A percentile compares a stretch with the other conserved stretches of the same genome.
phyloP scores from a whole-genome alignment of 768 basidiomycete species.

The Rhodotorula paludigena region DNA sequence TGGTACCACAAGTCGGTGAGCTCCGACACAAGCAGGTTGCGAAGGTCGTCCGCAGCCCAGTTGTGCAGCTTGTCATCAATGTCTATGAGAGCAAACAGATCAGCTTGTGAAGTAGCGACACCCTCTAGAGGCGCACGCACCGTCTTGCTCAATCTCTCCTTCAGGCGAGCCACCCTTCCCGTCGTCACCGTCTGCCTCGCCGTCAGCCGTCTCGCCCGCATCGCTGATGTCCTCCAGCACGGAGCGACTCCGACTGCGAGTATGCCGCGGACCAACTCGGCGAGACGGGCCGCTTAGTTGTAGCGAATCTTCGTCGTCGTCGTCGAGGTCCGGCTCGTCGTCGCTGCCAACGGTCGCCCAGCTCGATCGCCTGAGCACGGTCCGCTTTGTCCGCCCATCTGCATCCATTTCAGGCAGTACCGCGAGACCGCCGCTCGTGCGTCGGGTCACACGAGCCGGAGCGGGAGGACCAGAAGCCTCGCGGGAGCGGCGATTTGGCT shows the following conservation, averaged over 20 bases:
- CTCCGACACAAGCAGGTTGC: no score
- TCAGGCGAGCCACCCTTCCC: neutral
- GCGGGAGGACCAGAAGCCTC: neutral
- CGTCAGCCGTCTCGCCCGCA: neutral
- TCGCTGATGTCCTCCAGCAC: neutral
- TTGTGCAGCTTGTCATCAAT: neutral
- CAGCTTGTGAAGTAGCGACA: no score
- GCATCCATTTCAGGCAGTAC: neutral
- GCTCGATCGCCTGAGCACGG: neutral
- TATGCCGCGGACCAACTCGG: neutral
- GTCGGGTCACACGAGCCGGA: neutral
- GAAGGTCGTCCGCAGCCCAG: conserved; percentile 18
- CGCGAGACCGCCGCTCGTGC: conserved; percentile 2
- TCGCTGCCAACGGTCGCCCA: neutral
- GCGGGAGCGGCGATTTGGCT: neutral
- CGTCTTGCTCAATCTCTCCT: no score
- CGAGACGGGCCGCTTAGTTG: neutral
- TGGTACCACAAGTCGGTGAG: no score
- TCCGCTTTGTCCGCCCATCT: neutral
- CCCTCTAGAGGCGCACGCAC: no score
- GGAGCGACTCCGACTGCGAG: neutral
- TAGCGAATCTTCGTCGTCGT: neutral
- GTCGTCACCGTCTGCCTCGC: neutral
- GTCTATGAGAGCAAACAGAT: neutral
- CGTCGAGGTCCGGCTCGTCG: neutral